A percentile compares a stretch with the other conserved stretches of the same genome.
phyloP scores from a whole-genome alignment of 495 filamentous ascomycete species.

The Apiosordaria backusii region DNA sequence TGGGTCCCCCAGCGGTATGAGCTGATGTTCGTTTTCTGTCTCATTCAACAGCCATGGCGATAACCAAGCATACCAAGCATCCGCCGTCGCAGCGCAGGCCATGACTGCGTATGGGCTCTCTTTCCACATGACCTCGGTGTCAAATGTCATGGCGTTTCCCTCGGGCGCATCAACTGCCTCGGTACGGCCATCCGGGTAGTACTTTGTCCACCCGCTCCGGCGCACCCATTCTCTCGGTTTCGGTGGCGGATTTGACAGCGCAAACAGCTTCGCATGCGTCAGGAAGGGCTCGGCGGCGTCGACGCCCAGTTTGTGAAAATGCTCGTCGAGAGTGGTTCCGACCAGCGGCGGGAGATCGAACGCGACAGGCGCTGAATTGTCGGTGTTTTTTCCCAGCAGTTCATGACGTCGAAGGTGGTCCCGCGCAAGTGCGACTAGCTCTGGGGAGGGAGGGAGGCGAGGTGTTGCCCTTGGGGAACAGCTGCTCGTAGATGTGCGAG shows the following conservation, averaged over 20 bases:
- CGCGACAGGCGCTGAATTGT: conserved; percentile 66
- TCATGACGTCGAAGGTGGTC: conserved; percentile 85
- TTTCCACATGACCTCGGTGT: conserved; percentile 96
- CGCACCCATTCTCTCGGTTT: conserved; percentile 77
- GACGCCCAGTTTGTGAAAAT: conserved; percentile 87
- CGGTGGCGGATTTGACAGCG: conserved; percentile 59
- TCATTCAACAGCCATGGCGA: conserved; percentile 93
- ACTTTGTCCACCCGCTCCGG: conserved; percentile 91
- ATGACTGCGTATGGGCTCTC: conserved; percentile 88
- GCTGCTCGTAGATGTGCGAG: conserved; percentile 71
- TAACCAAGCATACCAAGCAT: conserved; percentile 94
- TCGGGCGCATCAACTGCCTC: conserved; percentile 72
- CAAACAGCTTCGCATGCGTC: conserved; percentile 67
- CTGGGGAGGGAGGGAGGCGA: conserved; percentile 57
- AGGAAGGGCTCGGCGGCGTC: conserved; percentile 90
- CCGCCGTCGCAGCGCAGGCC: conserved; percentile 86
- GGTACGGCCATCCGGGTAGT: conserved; percentile 64
- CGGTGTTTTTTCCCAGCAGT: conserved; percentile 84
- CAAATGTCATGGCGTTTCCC: conserved; percentile 82
- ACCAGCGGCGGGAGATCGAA: conserved; percentile 82
- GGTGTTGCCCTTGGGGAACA: conserved; percentile 58
- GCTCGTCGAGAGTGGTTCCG: conserved; percentile 82
- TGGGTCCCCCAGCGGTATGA: conserved; percentile 81
- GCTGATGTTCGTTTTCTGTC: conserved; percentile 67
- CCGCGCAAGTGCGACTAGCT: conserved; percentile 72